Evolutionary conservation across 345 rosid species (phyloP).

Genomic region (Carallia brachiata): DNA sequence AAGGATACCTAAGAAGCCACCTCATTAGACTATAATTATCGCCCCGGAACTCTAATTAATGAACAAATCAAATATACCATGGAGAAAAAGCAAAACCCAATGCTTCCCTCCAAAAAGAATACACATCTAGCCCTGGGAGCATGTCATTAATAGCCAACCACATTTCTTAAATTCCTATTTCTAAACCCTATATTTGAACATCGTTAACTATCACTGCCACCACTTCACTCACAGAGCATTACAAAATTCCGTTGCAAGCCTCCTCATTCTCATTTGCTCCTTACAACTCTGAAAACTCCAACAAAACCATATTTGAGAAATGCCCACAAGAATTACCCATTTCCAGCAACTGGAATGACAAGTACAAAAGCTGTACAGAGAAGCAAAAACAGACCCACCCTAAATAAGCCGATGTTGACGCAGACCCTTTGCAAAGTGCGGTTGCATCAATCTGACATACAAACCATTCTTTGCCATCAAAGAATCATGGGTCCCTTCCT

Average conservation of each 20-base stretch:
- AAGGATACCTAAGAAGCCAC: slow-evolving; percentile 16
- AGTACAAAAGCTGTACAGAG: slow-evolving; percentile 28
- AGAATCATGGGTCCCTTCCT: slow-evolving; percentile 89
- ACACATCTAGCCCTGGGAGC: slow-evolving; percentile 32
- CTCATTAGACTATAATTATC: slow-evolving; percentile 26
- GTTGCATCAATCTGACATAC: slow-evolving; percentile 94
- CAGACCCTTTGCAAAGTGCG: slow-evolving; percentile 93
- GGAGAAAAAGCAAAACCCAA: slow-evolving; percentile 40
- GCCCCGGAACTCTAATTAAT: slow-evolving; percentile 30
- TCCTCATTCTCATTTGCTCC: slow-evolving; percentile 21
- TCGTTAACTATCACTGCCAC: slow-evolving; percentile 18
- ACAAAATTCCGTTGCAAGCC: slow-evolving; percentile 19
- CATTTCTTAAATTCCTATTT: slow-evolving; percentile 29
- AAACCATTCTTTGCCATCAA: slow-evolving; percentile 83
- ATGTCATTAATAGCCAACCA: slow-evolving; percentile 33
- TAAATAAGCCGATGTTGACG: slow-evolving; percentile 83
- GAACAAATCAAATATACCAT: slow-evolving; percentile 45
- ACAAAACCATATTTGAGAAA: slow-evolving; percentile 1
- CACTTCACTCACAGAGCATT: slow-evolving; percentile 7
- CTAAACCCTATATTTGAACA: slow-evolving; percentile 36
- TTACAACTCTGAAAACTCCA: slow-evolving; percentile 12
- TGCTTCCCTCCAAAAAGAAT: slow-evolving; percentile 75
- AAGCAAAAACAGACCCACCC: slow-evolving; percentile 22
- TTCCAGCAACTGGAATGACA: slow-evolving; percentile 22
- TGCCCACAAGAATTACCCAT: not conserved